Evolutionary conservation across 2,329 filamentous ascomycete species (phyloP).

Genomic region (Nakataea oryzae): DNA sequence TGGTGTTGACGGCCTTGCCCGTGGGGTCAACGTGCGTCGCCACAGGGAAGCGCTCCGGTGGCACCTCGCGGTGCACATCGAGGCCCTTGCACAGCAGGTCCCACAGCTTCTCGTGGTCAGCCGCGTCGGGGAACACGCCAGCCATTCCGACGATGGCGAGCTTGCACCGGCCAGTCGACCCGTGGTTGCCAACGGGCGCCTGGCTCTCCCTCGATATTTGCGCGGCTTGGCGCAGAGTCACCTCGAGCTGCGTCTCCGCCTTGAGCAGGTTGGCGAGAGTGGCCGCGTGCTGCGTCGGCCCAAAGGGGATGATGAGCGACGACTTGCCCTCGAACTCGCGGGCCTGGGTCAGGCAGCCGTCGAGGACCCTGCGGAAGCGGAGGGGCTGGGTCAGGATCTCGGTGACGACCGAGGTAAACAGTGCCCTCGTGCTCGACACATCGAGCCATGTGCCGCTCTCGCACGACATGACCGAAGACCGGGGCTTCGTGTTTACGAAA

Average conservation of each 20-base stretch:
- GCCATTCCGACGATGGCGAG: conserved; percentile 81
- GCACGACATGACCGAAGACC: conserved; percentile 39
- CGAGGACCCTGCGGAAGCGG: conserved; percentile 34
- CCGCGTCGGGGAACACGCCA: conserved; percentile 65
- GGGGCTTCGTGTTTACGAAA: conserved; percentile 30
- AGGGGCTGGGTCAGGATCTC: conserved; percentile 41
- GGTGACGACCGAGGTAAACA: conserved; percentile 30
- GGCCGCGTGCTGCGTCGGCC: conserved; percentile 36
- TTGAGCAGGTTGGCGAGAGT: conserved; percentile 33
- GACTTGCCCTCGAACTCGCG: conserved; percentile 25
- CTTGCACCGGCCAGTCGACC: conserved; percentile 45
- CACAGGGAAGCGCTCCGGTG: conserved; percentile 63
- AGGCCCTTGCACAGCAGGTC: conserved; percentile 64
- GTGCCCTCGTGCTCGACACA: conserved; percentile 26
- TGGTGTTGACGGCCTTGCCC: conserved; percentile 66
- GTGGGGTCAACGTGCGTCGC: conserved; percentile 61
- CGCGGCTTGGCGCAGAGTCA: conserved; percentile 27
- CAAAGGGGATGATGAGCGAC: conserved; percentile 37
- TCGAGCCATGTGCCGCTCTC: conserved; percentile 31
- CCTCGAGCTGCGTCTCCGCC: conserved; percentile 28
- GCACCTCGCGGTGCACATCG: conserved; percentile 60
- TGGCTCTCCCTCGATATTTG: conserved; percentile 21
- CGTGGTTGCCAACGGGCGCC: conserved; percentile 34
- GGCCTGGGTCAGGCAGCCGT: conserved; percentile 33
- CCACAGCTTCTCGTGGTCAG: conserved; percentile 63